Percentiles rank a stretch among this genome's conserved stretches.
Evolutionary conservation across 148 eudicot species (phyloP).

Genomic region (Rhododendron henanense): DNA sequence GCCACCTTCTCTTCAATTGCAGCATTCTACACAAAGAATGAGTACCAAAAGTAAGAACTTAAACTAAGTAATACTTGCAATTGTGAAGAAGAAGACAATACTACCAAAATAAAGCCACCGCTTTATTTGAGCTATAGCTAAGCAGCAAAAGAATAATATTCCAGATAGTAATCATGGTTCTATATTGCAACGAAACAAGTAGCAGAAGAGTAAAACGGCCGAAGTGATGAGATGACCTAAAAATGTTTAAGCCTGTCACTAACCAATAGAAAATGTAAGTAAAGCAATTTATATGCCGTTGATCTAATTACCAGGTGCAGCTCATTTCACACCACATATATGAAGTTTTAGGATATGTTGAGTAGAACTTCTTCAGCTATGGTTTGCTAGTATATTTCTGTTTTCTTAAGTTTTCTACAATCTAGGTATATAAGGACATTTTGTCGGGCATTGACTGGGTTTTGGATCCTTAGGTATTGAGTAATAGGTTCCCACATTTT

Average conservation of each 20-base stretch:
- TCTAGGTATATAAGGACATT: not conserved
- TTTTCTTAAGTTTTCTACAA: not conserved
- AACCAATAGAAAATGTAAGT: not conserved
- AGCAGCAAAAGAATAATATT: not conserved
- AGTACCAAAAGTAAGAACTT: slow-evolving; percentile 2
- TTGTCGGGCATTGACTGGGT: not conserved
- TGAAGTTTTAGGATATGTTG: not conserved
- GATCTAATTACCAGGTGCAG: not conserved
- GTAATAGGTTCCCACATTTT: not conserved
- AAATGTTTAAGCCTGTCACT: not conserved
- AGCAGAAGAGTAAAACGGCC: not conserved
- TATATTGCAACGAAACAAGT: not conserved
- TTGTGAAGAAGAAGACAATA: not conserved
- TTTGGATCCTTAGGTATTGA: not conserved
- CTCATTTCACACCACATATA: not conserved
- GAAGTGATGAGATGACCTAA: not conserved
- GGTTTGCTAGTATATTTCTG: not conserved
- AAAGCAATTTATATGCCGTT: not conserved
- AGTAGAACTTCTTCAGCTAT: not conserved
- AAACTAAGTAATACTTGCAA: not conserved
- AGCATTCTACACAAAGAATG: slow-evolving; percentile 37
- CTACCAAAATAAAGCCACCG: not conserved
- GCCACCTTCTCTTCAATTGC: slow-evolving; percentile 52
- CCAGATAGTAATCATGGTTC: not conserved
- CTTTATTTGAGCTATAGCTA: not conserved